Percentiles rank a stretch among this genome's conserved stretches.
Evolutionary conservation across 2,329 filamentous ascomycete species (phyloP).

Genomic region (Allantophomopsis cytisporea): DNA sequence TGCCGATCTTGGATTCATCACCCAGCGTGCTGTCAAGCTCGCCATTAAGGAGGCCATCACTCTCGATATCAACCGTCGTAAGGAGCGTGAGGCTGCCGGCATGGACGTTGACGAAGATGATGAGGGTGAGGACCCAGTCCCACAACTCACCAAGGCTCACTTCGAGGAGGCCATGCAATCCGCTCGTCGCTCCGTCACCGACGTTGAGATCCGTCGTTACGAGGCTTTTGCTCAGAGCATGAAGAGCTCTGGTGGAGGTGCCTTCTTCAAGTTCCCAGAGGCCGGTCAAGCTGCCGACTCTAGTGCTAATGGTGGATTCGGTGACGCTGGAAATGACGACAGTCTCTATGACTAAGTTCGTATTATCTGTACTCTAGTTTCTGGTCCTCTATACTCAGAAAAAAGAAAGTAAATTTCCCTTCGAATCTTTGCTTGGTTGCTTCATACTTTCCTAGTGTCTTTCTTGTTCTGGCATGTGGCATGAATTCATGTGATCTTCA

Average conservation of each 20-base stretch:
- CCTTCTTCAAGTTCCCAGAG: conserved; percentile 92
- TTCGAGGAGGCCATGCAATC: conserved; percentile 98
- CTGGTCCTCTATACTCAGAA: no score
- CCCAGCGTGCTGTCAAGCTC: conserved; percentile 96
- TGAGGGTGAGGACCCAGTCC: conserved; percentile 81
- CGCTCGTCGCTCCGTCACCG: conserved; percentile 84
- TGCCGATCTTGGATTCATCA: conserved; percentile 98
- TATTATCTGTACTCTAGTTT: no score
- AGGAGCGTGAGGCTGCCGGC: conserved; percentile 76
- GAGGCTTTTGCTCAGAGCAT: conserved; percentile 98
- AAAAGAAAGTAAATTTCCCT: no score
- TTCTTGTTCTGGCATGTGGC: no score
- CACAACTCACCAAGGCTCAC: conserved; percentile 88
- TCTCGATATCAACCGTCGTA: conserved; percentile 75
- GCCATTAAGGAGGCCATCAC: conserved; percentile 96
- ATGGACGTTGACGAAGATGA: conserved; percentile 76
- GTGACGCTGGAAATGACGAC: conserved; percentile 84
- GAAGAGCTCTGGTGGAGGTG: conserved; percentile 93
- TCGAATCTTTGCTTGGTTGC: no score
- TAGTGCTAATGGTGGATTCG: conserved; percentile 54
- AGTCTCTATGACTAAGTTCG: conserved; percentile 80
- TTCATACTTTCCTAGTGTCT: no score
- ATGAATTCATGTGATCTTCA: no score
- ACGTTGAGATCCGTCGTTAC: conserved; percentile 95
- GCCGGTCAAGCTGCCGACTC: conserved; percentile 51